Base-by-base conservation (phyloP, 768 basidiomycete genomes). In the Mycena metata region DNA sequence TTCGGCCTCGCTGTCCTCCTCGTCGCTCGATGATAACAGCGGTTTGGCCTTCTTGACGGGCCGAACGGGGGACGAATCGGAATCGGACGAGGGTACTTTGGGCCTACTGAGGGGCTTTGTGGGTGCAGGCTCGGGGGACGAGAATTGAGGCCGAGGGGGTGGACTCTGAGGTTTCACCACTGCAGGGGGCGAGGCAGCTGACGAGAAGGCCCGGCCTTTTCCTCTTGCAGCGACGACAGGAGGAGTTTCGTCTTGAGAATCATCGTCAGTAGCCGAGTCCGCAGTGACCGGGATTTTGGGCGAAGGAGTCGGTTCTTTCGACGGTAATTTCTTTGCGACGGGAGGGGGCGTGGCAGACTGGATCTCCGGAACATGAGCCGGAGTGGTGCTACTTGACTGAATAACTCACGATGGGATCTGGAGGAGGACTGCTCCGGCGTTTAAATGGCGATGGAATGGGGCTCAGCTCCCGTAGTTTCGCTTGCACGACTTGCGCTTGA, bases 1-100 rank as follows among this genome's bases (percentile, higher is more conserved):
- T 42, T 85, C 88, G 23, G 79, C 82, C 69, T 89, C 90, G 73
- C 89, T 91, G 73, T 90, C 89, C 56, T 90, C 89, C 56, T 86
- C 86, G 61, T 89, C 87, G 66, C 84, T 84, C 19, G 83, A 83
- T 23, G 81, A 76, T 46, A 69, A 71, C 41, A 66, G 74, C 26
- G 78, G 72, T 71, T 85, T 79, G 66, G 81, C 81, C 80, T 91
- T 90, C 76, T 88, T 88, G 10, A 79, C 76, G 30, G 84, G 84
- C 33, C 81, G 80, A 26, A 71, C 74, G n/a, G 88, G 84, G n/a
- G 88, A 85, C 5, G 86, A 84, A 63, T 89, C 87, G 12, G 87
- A 81, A 69, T 85, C 86, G 43, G 83, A 81, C 42, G 79, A 79
- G 35, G 73, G 75, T 42, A 68, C 68, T 65, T 74, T 79, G 45